phyloP scores from a whole-genome alignment of 2,329 filamentous ascomycete species.

The Diaporthe longicolla region DNA sequence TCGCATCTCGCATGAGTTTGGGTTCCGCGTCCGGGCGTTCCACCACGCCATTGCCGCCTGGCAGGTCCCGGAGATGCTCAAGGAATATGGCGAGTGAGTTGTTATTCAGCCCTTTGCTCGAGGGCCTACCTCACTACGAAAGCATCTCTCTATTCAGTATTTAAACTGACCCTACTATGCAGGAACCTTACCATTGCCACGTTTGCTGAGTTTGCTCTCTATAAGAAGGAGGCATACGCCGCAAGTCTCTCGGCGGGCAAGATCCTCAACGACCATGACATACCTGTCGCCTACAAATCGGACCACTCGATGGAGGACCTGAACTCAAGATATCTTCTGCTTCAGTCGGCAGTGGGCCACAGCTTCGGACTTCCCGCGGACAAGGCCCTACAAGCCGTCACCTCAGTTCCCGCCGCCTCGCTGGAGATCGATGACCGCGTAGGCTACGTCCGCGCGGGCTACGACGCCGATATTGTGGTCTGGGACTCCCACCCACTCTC shows the following conservation, averaged over 20 bases:
- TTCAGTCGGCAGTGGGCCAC: slow-evolving; percentile 57
- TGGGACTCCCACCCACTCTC: slow-evolving; percentile 64
- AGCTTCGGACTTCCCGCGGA: slow-evolving; percentile 58
- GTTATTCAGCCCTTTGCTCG: slow-evolving; percentile 3
- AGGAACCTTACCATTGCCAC: slow-evolving; percentile 59
- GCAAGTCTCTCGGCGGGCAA: slow-evolving; percentile 57
- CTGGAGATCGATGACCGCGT: slow-evolving; percentile 59
- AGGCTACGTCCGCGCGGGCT: slow-evolving; percentile 59
- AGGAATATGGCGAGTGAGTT: slow-evolving; percentile 54
- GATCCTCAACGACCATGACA: slow-evolving; percentile 56
- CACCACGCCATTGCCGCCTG: slow-evolving; percentile 58
- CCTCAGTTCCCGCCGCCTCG: slow-evolving; percentile 60
- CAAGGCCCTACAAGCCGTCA: slow-evolving; percentile 59
- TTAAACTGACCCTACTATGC: background rate
- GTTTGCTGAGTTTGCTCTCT: slow-evolving; percentile 58
- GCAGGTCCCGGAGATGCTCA: slow-evolving; percentile 58
- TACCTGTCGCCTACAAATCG: slow-evolving; percentile 61
- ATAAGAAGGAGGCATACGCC: slow-evolving; percentile 59
- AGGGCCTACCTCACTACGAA: background rate
- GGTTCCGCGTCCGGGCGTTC: slow-evolving; percentile 57
- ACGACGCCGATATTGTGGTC: slow-evolving; percentile 65
- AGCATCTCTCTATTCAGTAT: background rate
- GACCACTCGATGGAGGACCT: slow-evolving; percentile 53
- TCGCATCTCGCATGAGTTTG: slow-evolving; percentile 58
- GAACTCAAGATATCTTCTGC: slow-evolving; percentile 59